Base-by-base conservation (phyloP, 2,329 filamentous ascomycete species). In the Aspergillus bombycis region DNA sequence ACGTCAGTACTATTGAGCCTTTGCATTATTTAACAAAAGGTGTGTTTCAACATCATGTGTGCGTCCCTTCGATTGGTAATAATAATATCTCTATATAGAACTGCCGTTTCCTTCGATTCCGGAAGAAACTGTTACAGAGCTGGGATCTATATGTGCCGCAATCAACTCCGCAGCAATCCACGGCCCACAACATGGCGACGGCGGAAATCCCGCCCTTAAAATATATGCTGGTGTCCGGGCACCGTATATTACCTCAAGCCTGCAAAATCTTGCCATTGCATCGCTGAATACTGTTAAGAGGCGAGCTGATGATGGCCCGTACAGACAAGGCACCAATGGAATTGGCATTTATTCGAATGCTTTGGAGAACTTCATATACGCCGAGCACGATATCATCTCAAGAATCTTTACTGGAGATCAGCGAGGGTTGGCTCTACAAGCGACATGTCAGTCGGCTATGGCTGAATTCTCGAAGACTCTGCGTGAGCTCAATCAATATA, bases 11-110 rank as follows among this genome's bases (percentile, higher is more conserved):
- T 3, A 86, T 98, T 57, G 95, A 99, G 74, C 94, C 95, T 9
- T 82, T 99, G 52, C 92, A 97, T 77, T 97, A 90, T 74, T 90
- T 97, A 71, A 97, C 93, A 21, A 98, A 98, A 79, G 88, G 93
- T 82, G 61, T n/a, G 64, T 36, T 21, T 48, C 2, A 38, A 38
- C 48, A n/a, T 12, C 10, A 58, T 2, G 14, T 16, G 28, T 48
- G 9, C 4, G n/a, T 23, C n/a, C 1, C 3, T 38, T 38, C 9
- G n/a, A 10, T 2, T 12, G 16, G 8, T 14, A 10, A 11, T 8
- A 38, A 14, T 55, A 38, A 55, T 55, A n/a, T 16, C 2, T 36
- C 8, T 34, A n/a, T 43, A 7, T 65, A 86, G 85, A 87, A 57
- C 81, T 87, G 16, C 88, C 91, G 1, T 99, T 98, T 71, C 95